These are phyloP conservation scores for Nothophoma quercina DNA, from an alignment of 2,329 filamentous ascomycete species.

Conservation along the genomic window DNA sequence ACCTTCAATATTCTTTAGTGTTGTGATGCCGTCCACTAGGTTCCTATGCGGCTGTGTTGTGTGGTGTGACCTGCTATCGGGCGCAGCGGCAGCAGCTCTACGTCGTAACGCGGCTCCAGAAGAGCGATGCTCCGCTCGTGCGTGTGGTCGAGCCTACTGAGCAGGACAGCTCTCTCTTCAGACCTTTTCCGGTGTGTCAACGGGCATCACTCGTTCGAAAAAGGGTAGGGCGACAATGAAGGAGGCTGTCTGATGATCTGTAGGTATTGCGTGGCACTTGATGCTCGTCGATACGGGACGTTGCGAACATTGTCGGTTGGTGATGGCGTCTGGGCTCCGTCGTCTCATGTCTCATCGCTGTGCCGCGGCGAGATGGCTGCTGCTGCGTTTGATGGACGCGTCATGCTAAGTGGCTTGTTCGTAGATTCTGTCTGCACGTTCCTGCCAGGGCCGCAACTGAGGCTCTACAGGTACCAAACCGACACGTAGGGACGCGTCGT, in stretches of 20 bases:
- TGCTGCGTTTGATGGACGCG: constrained; percentile 19
- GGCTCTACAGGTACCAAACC: constrained; percentile 25
- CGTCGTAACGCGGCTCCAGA: constrained; percentile 3
- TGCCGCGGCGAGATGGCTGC: constrained; percentile 23
- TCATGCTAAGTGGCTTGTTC: constrained; percentile 25
- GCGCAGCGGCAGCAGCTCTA: constrained; percentile 11
- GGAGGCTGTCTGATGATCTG: constrained; percentile 16
- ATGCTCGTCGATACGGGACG: too few species aligned
- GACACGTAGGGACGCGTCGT: constrained; percentile 25
- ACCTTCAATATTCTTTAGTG: constrained; percentile 2
- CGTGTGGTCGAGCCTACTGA: constrained; percentile 8
- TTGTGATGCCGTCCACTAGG: constrained; percentile 7
- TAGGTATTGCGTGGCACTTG: constrained; percentile 13
- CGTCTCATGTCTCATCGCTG: constrained; percentile 21
- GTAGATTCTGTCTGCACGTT: constrained; percentile 18
- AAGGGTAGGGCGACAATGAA: constrained; percentile 3
- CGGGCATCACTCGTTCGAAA: constrained; percentile 4
- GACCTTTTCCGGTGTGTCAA: constrained; percentile 10
- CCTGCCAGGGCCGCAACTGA: constrained; percentile 23
- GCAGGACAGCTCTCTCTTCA: constrained; percentile 33
- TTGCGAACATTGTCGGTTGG: too few species aligned
- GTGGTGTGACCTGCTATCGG: constrained; percentile 15
- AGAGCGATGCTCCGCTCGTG: constrained; percentile 12
- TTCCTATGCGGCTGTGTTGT: constrained; percentile 10
- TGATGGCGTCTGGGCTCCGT: not conserved